Evolutionary conservation across 139 green algal species (phyloP).

Genomic region (Tetradesmus lagerheimii): DNA sequence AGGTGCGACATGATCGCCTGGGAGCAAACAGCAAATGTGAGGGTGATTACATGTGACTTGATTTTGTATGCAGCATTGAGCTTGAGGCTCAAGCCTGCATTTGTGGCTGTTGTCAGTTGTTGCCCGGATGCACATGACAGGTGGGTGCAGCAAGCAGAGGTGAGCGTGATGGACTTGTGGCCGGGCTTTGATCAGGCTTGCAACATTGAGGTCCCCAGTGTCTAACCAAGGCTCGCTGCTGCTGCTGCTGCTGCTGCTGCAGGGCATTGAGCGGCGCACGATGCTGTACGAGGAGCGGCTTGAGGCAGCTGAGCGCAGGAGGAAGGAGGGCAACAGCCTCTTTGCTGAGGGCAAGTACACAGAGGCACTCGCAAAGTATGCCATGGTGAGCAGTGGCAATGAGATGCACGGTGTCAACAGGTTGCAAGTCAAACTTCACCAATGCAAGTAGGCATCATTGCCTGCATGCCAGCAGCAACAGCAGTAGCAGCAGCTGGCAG

Average conservation of each 20-base stretch:
- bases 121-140: no score
- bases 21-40: constrained; percentile 66
- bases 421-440: no score
- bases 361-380: constrained; percentile 41
- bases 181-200: no score
- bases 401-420: no score
- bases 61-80: no score
- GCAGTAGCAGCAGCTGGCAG: no score
- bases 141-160: constrained; percentile 63
- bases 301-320: constrained; percentile 77
- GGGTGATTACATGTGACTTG: no score
- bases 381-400: constrained; percentile 16
- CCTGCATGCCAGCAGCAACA: not conserved
- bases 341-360: constrained; percentile 62
- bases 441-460: no score
- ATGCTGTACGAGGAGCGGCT: constrained; percentile 81
- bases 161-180: no score
- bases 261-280: constrained; percentile 3
- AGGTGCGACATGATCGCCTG: constrained; percentile 81
- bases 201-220: no score
- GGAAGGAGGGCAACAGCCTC: constrained; percentile 75
- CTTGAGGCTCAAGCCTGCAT: no score
- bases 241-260: constrained; percentile 6
- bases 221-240: no score
- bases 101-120: constrained; percentile 72